A percentile compares a stretch with the other conserved stretches of the same genome.
These are phyloP conservation scores for Arabidopsis thaliana DNA, from an alignment of 345 rosid species.

Conservation along the genomic window DNA sequence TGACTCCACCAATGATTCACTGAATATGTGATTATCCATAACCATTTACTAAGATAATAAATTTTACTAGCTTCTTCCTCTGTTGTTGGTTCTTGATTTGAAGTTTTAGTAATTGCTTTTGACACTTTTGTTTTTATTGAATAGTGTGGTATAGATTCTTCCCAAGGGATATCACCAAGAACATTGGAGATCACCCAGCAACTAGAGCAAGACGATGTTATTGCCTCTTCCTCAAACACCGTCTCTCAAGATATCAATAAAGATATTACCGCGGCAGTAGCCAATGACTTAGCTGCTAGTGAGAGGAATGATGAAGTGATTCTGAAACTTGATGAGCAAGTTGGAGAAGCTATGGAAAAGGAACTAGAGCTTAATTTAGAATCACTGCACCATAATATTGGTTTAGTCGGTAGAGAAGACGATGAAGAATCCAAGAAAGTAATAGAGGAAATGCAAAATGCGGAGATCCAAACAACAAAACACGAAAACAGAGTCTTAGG, in stretches of 20 bases:
- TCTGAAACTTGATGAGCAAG: conserved; percentile 12
- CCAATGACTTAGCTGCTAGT: background rate
- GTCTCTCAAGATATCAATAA: background rate
- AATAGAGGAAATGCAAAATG: background rate
- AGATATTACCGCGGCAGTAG: conserved; percentile 6
- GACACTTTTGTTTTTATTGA: background rate
- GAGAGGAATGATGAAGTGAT: background rate
- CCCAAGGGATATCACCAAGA: conserved; percentile 21
- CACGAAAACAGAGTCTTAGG: conserved; percentile 20
- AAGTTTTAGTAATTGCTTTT: conserved; percentile 14
- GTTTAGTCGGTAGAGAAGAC: conserved; percentile 2
- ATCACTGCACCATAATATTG: conserved; percentile 15
- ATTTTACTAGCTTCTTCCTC: background rate
- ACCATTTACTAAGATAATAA: background rate
- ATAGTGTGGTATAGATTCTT: background rate
- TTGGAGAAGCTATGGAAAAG: conserved; percentile 9
- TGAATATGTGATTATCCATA: background rate
- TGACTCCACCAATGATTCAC: background rate
- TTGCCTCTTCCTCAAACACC: background rate
- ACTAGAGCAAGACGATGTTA: conserved; percentile 17
- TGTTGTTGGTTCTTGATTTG: conserved; percentile 6
- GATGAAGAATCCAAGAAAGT: conserved; percentile 20
- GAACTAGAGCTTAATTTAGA: conserved; percentile 13
- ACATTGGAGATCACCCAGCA: conserved; percentile 15
- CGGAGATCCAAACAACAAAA: background rate